Base-by-base conservation (phyloP, 805 yeast species). In the Candida boleticola region DNA sequence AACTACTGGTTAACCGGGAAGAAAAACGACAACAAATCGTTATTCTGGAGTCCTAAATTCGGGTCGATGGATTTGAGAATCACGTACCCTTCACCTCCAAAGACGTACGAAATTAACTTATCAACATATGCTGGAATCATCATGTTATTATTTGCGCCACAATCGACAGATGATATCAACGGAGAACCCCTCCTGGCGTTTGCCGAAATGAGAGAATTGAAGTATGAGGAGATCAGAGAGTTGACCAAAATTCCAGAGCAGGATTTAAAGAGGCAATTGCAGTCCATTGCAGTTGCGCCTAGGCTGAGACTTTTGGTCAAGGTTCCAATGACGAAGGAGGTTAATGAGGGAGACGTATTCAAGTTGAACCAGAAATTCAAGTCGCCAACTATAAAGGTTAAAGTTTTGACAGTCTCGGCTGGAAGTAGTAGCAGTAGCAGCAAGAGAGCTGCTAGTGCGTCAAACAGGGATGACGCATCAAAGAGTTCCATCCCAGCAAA, bases 221-320 rank as follows among this genome's bases (percentile, higher is more conserved):
- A 87, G 0, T 77, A 76, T 46, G 74, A 66, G 11, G 85, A 86
- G 51, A 85, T 93, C 20, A 64, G 62, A 29, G 78, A 77, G 26
- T 61, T 74, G 26, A 89, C 97, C 0, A 71, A 74, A 6, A 84
- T 93, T 2, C 93, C 96, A 0, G 77, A 74, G 25, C 61, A 66
- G 2, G 98, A 92, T 51, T 68, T 92, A 29, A 72, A 75, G 16
- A 74, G 96, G 43, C 92, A 89, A 45, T 64, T 93, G 41, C 86
- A 83, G 56, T 87, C 97, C 1, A 76, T 93, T 23, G 81, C 95
- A 0, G 85, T 89, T 34, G 92, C 95, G 0, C 89, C 95, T 3
- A 76, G 83, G 49, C 80, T 89, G 46, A 74, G 93, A 46, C 68
- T 92, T n/a, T 65, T 92, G 48, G 68, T 71, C 23, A 92, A 89